Base-by-base conservation (phyloP, 257 asterid genomes). In the Gentiana dahurica region DNA sequence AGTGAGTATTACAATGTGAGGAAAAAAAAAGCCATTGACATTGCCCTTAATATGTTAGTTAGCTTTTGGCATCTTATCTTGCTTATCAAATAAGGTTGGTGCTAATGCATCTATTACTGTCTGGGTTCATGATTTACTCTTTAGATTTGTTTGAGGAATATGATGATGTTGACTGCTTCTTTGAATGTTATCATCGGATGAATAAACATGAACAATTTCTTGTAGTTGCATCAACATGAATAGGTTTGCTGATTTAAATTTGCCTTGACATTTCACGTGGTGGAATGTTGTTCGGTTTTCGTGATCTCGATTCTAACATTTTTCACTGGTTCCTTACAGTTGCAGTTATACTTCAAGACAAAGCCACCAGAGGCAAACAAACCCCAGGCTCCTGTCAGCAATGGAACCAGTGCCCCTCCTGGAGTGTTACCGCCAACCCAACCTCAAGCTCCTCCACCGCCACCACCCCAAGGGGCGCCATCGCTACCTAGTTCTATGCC, bases 291-390 rank as follows among this genome's bases (percentile, higher is more conserved):
- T 41, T 41, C 46, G 9, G 13, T 24, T 1, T 47, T 8, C 4
- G 8, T 8, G 38, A 13, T 53, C 58, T 3, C 1, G 32, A 43
- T 41, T 47, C 37, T 71, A 59, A 60, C 55, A 49, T 55, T 53
- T n/a, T 43, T 69, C 4, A 12, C 13, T 12, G 63, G 46, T 59
- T 53, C 43, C 63, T 48, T 72, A 46, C 88, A 89, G 95, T 70
- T 81, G 76, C 89, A 78, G 61, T 65, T 81, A 49, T 79, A 81
- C 69, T 81, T 92, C 81, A 92, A 92, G 80, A 54, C 79, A 45
- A 88, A 92, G 77, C 95, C 97, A 2, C 95, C 76, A 0, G 99
- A 92, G 68, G 43, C 80, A 12, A 81, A 73, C 55, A 85, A 80
- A 51, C 95, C 88, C 2, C 95, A 58, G 49, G 75, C 77, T 33